Evolutionary conservation across 2,329 filamentous ascomycete species (phyloP).

Genomic region (Lecanicillium sp.): DNA sequence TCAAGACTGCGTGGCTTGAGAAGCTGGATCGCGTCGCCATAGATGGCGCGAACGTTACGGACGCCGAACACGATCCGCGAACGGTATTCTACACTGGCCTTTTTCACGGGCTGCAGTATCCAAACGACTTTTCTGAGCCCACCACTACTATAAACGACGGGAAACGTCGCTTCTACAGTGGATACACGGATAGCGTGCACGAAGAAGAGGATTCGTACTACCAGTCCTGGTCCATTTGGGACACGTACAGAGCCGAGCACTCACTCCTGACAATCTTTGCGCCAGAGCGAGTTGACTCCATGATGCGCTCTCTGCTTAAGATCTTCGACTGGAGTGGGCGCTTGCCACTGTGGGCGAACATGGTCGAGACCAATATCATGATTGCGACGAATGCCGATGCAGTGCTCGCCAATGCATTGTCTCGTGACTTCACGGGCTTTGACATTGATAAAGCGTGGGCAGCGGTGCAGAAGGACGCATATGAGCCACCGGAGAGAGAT

Average conservation of each 20-base stretch:
- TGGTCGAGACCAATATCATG: conserved; percentile 44
- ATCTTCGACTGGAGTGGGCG: conserved; percentile 39
- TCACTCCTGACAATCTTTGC: conserved; percentile 36
- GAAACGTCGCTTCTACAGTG: conserved; percentile 31
- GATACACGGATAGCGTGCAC: conserved; percentile 37
- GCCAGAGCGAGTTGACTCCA: conserved; percentile 35
- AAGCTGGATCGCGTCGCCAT: conserved; percentile 35
- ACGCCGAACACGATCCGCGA: conserved; percentile 30
- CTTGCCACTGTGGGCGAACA: conserved; percentile 40
- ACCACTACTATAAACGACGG: conserved; percentile 13
- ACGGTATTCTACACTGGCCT: conserved; percentile 38
- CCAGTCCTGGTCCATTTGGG: conserved; percentile 44
- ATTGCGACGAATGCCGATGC: conserved; percentile 40
- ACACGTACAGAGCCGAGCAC: conserved; percentile 40
- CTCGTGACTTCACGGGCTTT: conserved; percentile 33
- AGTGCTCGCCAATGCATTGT: conserved; percentile 37
- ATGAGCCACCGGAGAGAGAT: conserved; percentile 33
- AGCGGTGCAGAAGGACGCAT: conserved; percentile 36
- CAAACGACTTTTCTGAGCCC: conserved; percentile 39
- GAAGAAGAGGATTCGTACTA: conserved; percentile 35
- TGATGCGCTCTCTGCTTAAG: conserved; percentile 36
- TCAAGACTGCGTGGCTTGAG: conserved; percentile 35
- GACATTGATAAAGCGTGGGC: conserved; percentile 34
- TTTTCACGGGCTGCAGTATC: conserved; percentile 39
- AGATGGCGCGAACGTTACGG: conserved; percentile 32